Evolutionary conservation across 441 rosid genomes (phyloP), one percentile per base, ranked within the genome.

Genomic region (Manihot esculenta): DNA sequence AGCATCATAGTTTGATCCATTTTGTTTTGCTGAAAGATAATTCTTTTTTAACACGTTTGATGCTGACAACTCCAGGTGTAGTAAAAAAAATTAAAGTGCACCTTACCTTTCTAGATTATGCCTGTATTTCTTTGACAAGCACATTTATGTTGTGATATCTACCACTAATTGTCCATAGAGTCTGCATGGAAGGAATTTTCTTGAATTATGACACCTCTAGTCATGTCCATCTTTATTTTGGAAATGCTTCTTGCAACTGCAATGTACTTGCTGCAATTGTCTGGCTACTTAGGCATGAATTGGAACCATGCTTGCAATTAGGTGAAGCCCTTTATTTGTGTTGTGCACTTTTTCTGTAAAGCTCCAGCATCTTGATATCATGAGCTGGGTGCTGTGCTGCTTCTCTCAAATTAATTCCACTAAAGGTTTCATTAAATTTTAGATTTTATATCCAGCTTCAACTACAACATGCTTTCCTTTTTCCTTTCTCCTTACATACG

Each of bases 11-110:
- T 15, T 38, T n/a, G 9, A 11, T 35, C 50, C 53, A 15, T 44
- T 57, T 26, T 42, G 41, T 44, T 57, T 57, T 58, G 11, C 17
- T 68, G 38, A 68, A 54, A 54, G 33, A 35, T 53, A 15, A 54
- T 54, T 44, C 35, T 70, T 70, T 66, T 60, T 60, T 70, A 12
- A 51, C 10, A 38, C 4, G 9, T 61, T 62, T 71, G 6, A n/a
- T 18, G 35, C n/a, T 64, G 63, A 48, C 56, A 56, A 18, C 20
- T 27, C 30, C 18, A 47, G 61, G 0, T 54, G 30, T 27, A 21
- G 14, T 21, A 2, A 11, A 12, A 23, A 53, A 21, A 20, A 21
- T n/a, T n/a, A n/a, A n/a, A n/a, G n/a, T n/a, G n/a, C n/a, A n/a
- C n/a, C n/a, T 14, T 42, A 35, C 57, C 8, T 65, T 33, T 35